Evolutionary conservation across 768 basidiomycete species (phyloP).

Genomic region (Myochromella boudieri): DNA sequence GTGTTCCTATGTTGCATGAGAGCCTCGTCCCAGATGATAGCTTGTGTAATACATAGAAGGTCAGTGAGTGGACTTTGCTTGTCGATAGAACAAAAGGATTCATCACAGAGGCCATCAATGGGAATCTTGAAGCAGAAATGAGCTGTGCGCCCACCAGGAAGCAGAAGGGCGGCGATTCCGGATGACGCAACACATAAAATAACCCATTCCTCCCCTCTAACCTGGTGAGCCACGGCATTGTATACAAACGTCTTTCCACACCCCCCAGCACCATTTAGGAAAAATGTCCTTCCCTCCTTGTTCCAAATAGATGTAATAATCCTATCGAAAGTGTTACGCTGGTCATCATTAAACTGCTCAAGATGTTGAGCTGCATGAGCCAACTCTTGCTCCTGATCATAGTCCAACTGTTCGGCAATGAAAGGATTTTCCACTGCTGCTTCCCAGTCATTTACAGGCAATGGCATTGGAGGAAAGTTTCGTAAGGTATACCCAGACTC

Average conservation of each 20-base stretch:
- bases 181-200: conserved; percentile 50
- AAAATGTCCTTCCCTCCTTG: conserved; percentile 27
- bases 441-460: conserved; percentile 24
- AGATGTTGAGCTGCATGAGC: conserved; percentile 5
- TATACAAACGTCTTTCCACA: conserved; percentile 48
- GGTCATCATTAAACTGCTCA: conserved; percentile 29
- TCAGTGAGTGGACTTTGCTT: conserved; percentile 26
- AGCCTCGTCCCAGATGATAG: conserved; percentile 46
- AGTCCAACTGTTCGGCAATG: conserved; percentile 32
- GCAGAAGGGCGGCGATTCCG: conserved; percentile 45
- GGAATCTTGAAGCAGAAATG: conserved; percentile 53
- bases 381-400: conserved; percentile 21
- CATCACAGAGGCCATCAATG: conserved; percentile 16
- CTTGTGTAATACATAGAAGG: conserved; percentile 25
- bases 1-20: conserved; percentile 34
- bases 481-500: conserved; percentile 20
- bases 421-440: conserved; percentile 20
- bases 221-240: conserved; percentile 27
- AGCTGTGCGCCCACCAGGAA: conserved; percentile 43
- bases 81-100: conserved; percentile 24
- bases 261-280: conserved; percentile 43
- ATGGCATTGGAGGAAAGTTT: conserved; percentile 33
- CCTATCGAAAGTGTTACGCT: conserved; percentile 26
- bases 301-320: conserved; percentile 26
- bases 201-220: conserved; percentile 28